phyloP scores from a whole-genome alignment of 345 rosid species.

The Salix exigua region DNA sequence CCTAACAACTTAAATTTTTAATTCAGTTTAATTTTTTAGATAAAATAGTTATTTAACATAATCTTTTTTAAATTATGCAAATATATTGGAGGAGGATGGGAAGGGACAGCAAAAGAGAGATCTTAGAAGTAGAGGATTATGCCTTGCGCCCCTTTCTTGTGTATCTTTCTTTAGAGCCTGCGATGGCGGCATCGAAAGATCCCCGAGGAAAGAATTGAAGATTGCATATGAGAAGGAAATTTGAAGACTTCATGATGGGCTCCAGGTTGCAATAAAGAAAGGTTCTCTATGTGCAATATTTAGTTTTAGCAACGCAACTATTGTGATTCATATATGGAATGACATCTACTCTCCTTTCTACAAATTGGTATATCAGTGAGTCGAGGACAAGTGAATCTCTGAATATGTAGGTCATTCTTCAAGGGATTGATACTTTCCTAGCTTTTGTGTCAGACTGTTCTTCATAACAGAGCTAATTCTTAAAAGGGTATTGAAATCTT shows the following conservation, averaged over 20 bases:
- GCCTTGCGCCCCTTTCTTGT: conserved; percentile 33
- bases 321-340: neutral
- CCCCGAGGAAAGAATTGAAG: neutral
- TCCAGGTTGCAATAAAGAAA: neutral
- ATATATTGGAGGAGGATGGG: conserved; percentile 15
- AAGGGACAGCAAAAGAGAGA: conserved; percentile 18
- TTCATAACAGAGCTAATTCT: neutral
- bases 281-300: neutral
- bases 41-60: too few relatives aligned
- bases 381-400: neutral
- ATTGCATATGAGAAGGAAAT: neutral
- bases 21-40: too few relatives aligned
- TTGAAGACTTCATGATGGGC: neutral
- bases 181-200: neutral
- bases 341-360: too few relatives aligned
- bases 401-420: neutral
- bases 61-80: too few relatives aligned
- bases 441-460: neutral
- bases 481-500: neutral
- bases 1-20: too few relatives aligned
- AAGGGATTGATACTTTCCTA: neutral
- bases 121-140: conserved; percentile 34
- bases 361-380: neutral
- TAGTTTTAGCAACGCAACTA: neutral
- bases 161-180: conserved; percentile 20